Base-by-base conservation (phyloP, 2,329 filamentous ascomycete genomes). In the Emericellopsis atlantica region DNA sequence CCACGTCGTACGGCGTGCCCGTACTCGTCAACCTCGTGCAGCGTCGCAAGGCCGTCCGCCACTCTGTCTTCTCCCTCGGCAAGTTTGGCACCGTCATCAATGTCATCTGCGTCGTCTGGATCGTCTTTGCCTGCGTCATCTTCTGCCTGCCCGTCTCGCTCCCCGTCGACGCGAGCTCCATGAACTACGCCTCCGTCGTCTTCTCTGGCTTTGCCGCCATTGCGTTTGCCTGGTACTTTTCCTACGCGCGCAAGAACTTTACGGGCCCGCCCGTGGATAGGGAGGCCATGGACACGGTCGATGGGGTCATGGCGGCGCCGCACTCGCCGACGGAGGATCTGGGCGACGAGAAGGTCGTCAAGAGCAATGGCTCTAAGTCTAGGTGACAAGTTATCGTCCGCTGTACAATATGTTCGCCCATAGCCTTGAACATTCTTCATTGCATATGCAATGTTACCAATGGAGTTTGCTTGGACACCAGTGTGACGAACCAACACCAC, bases 131-230 rank as follows among this genome's bases (percentile, higher is more conserved):
- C 2, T 70, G 85, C 14, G 71, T 84, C 42, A 62, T 89, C 36
- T 89, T 87, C 64, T 87, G 81, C 55, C 84, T 89, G 80, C 84
- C 78, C 3, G 70, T 75, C 6, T 68, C 71, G 4, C 55, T 81
- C 9, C 72, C 76, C 0, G 75, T 81, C 4, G 63, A 66, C 10
- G 55, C 76, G 4, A 57, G 55, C 11, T 65, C 60, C 15, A 82
- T 82, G 77, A 82, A 82, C 56, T 82, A 81, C 52, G 77, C 78
- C 3, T 75, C 70, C 15, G 77, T 76, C 7, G 79, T 81, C 6
- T 81, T 82, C 57, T 69, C 72, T 4, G 76, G 71, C 0, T 81
- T 82, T 44, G 78, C 69, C 0, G 47, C 58, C 12, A 73, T 81
- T 44, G 79, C 75, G 39, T 56, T 78, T 10, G 46, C 63, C 4